A percentile compares a stretch with the other conserved stretches of the same genome.
phyloP scores from a whole-genome alignment of 164 flowering plant species.

The Brasenia schreberi region DNA sequence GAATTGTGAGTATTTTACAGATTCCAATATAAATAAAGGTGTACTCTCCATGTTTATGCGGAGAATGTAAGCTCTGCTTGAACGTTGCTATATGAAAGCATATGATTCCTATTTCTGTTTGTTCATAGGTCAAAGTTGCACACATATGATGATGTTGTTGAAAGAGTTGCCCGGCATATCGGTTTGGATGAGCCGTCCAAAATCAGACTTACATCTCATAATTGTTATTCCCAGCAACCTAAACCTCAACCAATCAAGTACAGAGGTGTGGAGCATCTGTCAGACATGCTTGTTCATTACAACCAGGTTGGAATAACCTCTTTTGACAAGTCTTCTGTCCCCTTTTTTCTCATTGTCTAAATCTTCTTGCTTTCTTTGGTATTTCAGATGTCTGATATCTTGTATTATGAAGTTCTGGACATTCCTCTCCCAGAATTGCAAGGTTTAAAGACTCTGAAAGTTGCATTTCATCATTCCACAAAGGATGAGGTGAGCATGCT shows the following conservation, averaged over 20 bases:
- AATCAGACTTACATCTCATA: slow-evolving; percentile 86
- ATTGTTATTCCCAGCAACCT: slow-evolving; percentile 94
- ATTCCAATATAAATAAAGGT: neutral
- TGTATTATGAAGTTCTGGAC: slow-evolving; percentile 92
- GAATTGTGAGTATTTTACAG: slow-evolving; percentile 57
- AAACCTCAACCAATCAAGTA: slow-evolving; percentile 89
- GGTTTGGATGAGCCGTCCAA: slow-evolving; percentile 88
- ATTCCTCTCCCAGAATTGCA: slow-evolving; percentile 90
- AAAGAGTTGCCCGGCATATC: slow-evolving; percentile 64
- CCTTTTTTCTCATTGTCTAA: neutral
- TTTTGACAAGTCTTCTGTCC: neutral
- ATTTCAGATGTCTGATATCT: slow-evolving; percentile 68
- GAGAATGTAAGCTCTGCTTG: neutral
- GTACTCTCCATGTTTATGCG: neutral
- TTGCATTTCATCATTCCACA: slow-evolving; percentile 74
- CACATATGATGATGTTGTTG: slow-evolving; percentile 88
- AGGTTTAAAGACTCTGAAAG: slow-evolving; percentile 79
- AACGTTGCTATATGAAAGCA: neutral
- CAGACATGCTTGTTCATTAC: slow-evolving; percentile 87
- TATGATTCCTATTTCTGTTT: neutral
- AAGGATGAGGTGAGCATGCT: slow-evolving; percentile 63
- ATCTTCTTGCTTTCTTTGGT: slow-evolving; percentile 6
- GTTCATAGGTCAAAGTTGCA: slow-evolving; percentile 62
- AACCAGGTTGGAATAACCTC: slow-evolving; percentile 48
- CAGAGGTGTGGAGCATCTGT: slow-evolving; percentile 70